Evolutionary conservation across 345 rosid species (phyloP).

Genomic region (Aurinia saxatilis): DNA sequence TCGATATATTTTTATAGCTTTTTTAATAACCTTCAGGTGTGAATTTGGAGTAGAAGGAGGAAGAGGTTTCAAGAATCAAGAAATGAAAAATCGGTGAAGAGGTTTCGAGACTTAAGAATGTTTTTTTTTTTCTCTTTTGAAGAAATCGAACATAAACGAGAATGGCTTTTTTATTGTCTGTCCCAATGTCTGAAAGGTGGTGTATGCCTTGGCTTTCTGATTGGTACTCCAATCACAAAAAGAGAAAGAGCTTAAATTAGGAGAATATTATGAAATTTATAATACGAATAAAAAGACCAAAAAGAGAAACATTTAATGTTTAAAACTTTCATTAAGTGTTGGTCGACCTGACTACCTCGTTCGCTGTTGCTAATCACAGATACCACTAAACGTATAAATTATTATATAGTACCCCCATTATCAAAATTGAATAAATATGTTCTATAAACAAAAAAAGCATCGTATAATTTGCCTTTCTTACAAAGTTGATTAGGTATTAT

Average conservation of each 20-base stretch:
- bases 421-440: too few relatives aligned
- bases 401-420: too few relatives aligned
- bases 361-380: too few relatives aligned
- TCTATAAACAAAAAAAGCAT: too few relatives aligned
- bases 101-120: conserved; percentile 18
- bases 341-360: too few relatives aligned
- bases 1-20: background rate
- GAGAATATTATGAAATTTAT: background rate
- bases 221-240: conserved; percentile 7
- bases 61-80: conserved; percentile 2
- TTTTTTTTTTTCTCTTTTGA: background rate
- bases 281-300: background rate
- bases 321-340: background rate
- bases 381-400: background rate
- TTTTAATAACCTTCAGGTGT: background rate
- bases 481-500: too few relatives aligned
- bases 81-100: conserved; percentile 3
- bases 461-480: too few relatives aligned
- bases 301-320: conserved; percentile 18
- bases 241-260: background rate
- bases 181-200: conserved; percentile 24
- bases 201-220: conserved; percentile 9
- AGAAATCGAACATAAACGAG: conserved; percentile 19
- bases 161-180: conserved; percentile 22
- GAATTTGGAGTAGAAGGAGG: conserved; percentile 1